phyloP scores from a whole-genome alignment of 2,329 filamentous ascomycete genomes.

The Botrytis hyacinthi region DNA sequence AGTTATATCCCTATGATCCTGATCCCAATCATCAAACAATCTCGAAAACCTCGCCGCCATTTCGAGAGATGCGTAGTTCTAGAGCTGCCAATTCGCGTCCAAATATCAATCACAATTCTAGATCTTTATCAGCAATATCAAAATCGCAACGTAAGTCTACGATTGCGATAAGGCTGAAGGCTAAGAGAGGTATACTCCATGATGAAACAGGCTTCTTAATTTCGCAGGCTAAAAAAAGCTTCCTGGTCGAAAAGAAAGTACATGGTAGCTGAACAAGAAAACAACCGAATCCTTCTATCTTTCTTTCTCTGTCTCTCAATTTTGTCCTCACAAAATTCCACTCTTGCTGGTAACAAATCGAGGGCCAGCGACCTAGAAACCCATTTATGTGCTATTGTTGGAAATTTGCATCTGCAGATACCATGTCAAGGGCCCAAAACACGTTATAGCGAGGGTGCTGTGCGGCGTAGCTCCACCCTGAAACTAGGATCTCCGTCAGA shows the following conservation, averaged over 20 bases:
- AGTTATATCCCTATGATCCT: constrained; percentile 12
- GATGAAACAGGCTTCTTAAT: background rate
- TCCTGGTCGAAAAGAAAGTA: background rate
- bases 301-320: background rate
- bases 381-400: background rate
- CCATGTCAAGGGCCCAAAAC: background rate
- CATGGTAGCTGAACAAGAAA: background rate
- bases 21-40: constrained; percentile 22
- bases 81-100: background rate
- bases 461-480: background rate
- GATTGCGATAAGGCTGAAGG: background rate
- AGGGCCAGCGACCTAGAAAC: background rate
- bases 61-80: background rate
- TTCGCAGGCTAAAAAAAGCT: background rate
- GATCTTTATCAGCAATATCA: background rate
- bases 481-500: background rate
- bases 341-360: background rate
- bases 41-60: constrained; percentile 20
- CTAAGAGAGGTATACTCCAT: background rate
- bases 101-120: background rate
- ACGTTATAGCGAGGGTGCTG: background rate
- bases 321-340: background rate
- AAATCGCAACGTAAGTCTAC: background rate
- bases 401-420: background rate
- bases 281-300: background rate